These are phyloP conservation scores for Calcarisporium arbuscula DNA, from an alignment of 2,329 filamentous ascomycete genomes.

Conservation along the genomic window DNA sequence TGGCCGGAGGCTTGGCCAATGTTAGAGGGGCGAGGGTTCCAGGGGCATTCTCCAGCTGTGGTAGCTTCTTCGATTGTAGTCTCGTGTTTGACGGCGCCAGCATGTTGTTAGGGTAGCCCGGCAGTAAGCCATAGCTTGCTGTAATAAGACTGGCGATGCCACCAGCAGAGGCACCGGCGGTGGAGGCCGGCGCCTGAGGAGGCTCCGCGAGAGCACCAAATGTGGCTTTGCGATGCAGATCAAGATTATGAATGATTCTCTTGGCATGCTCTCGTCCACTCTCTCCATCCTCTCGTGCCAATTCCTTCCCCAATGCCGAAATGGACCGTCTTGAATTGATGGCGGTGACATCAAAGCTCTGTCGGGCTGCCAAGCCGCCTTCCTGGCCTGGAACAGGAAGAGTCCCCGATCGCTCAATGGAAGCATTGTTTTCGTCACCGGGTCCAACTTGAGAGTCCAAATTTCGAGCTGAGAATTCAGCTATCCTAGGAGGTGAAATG, in stretches of 20 bases:
- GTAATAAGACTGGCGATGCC: slow-evolving; percentile 80
- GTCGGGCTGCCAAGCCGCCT: slow-evolving; percentile 44
- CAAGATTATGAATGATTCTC: slow-evolving; percentile 87
- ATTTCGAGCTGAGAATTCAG: slow-evolving; percentile 81
- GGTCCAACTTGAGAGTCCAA: slow-evolving; percentile 58
- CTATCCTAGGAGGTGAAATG: slow-evolving; percentile 79
- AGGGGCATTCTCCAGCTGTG: slow-evolving; percentile 38
- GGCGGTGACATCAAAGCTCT: slow-evolving; percentile 64
- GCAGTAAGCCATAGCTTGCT: slow-evolving; percentile 51
- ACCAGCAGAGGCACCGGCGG: slow-evolving; percentile 36
- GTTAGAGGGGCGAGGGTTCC: slow-evolving; percentile 75
- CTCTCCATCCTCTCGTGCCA: slow-evolving; percentile 63
- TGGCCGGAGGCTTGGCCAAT: slow-evolving; percentile 72
- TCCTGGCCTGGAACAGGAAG: slow-evolving; percentile 59
- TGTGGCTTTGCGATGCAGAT: slow-evolving; percentile 75
- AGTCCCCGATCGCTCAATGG: slow-evolving; percentile 57
- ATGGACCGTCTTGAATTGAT: slow-evolving; percentile 47
- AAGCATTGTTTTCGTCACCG: slow-evolving; percentile 44
- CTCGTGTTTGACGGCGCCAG: slow-evolving; percentile 22
- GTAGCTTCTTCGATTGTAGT: slow-evolving; percentile 22
- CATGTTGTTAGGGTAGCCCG: slow-evolving; percentile 41
- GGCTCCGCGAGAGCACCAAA: too few relatives aligned
- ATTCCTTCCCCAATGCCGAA: slow-evolving; percentile 41
- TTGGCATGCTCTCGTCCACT: slow-evolving; percentile 74
- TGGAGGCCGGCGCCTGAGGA: slow-evolving; percentile 32